A percentile compares a stretch with the other conserved stretches of the same genome.
Evolutionary conservation across 108 stramenopile species (phyloP).

Genomic region (Epithemia pelagica): DNA sequence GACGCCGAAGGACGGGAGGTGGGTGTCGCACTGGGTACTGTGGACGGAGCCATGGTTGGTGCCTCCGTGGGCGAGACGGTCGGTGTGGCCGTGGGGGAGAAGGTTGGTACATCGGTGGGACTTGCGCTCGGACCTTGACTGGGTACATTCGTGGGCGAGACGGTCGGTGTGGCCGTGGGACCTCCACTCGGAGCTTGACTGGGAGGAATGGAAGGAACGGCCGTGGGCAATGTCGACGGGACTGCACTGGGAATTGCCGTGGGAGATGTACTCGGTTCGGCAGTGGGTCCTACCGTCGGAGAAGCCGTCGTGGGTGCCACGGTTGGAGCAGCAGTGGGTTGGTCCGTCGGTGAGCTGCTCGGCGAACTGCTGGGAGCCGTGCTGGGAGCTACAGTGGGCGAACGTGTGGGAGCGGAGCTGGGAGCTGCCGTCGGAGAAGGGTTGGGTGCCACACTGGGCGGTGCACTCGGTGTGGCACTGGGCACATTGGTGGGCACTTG

Average conservation of each 20-base stretch:
- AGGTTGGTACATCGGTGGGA: background rate
- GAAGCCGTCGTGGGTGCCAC: background rate
- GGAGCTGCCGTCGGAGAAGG: background rate
- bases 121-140: background rate
- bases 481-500: constrained; percentile 13
- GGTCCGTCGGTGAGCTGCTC: constrained; percentile 1
- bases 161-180: constrained; percentile 1
- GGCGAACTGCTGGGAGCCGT: background rate
- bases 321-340: background rate
- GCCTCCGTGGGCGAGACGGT: background rate
- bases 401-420: background rate
- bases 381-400: background rate
- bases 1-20: background rate
- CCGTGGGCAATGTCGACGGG: background rate
- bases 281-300: background rate
- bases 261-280: background rate
- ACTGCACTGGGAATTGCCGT: background rate
- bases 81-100: background rate
- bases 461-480: constrained; percentile 25
- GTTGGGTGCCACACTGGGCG: background rate
- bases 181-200: background rate
- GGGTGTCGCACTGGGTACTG: background rate
- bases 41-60: background rate
- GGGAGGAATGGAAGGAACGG: background rate
- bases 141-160: background rate